Conservation (phyloP, 352 stramenopile genomes). For the Phytopythium delawarense region DNA sequence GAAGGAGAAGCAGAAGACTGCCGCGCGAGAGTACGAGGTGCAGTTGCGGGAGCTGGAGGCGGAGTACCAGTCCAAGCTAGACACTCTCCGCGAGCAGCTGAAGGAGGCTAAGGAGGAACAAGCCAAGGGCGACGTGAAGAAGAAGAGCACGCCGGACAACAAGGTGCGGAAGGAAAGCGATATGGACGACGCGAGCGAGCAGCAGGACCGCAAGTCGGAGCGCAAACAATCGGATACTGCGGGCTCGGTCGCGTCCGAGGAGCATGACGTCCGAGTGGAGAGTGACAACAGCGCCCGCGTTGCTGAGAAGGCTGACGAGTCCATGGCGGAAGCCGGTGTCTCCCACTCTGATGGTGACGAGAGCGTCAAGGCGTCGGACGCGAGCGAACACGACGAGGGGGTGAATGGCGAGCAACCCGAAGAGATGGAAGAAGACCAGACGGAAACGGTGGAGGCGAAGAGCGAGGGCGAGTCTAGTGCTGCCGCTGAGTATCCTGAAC, state of each 20-base stretch:
- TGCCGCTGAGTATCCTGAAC: not conserved
- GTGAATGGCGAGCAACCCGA: conserved; percentile 2
- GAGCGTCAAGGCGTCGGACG: not conserved
- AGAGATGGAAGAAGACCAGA: not conserved
- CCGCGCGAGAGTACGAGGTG: conserved; percentile 32
- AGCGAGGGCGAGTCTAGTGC: not conserved
- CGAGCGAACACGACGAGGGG: not conserved
- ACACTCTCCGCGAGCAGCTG: conserved; percentile 40
- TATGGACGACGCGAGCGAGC: conserved; percentile 10
- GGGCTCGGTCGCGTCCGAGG: not conserved
- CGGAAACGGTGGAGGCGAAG: not conserved
- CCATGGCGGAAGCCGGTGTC: not conserved
- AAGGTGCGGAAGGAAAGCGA: conserved; percentile 6
- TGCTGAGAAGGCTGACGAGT: conserved; percentile 1
- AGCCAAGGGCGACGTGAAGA: not conserved
- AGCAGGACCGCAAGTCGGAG: not conserved
- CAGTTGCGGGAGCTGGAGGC: conserved; percentile 49
- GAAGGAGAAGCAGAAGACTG: conserved; percentile 53
- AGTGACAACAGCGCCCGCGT: conserved; percentile 4
- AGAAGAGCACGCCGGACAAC: conserved; percentile 11
- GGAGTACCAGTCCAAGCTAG: conserved; percentile 44
- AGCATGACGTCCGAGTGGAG: not conserved
- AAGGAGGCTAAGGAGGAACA: conserved; percentile 25
- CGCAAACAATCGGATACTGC: conserved; percentile 1
- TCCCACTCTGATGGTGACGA: not conserved